Evolutionary conservation across 805 yeast genomes (phyloP).

Genomic region (Zygosaccharomyces kombuchaensis): DNA sequence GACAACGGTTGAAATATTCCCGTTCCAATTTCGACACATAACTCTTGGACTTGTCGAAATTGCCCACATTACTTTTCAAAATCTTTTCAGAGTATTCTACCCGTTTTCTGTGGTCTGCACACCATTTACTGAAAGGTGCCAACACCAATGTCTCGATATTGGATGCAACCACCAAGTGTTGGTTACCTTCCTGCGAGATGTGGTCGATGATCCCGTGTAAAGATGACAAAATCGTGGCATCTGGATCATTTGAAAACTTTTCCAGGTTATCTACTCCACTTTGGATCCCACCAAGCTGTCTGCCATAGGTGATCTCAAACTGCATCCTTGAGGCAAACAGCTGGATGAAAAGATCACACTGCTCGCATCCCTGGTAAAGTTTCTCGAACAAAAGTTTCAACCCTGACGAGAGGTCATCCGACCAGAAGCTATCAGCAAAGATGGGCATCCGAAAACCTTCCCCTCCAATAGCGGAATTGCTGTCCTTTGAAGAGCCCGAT

Average conservation of each 20-base stretch:
- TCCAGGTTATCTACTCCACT: conserved; percentile 23
- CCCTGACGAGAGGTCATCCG: conserved; percentile 59
- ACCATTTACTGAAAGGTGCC: conserved; percentile 71
- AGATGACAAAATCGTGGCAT: conserved; percentile 38
- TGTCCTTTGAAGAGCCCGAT: neutral
- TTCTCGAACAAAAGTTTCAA: conserved; percentile 47
- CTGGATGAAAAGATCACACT: conserved; percentile 63
- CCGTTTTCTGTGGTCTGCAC: conserved; percentile 64
- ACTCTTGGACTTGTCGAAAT: conserved; percentile 45
- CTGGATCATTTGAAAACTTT: conserved; percentile 22
- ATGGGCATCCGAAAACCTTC: conserved; percentile 37
- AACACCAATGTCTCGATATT: conserved; percentile 57
- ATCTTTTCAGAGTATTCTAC: conserved; percentile 56
- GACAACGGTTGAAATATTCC: conserved; percentile 71
- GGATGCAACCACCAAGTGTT: conserved; percentile 59
- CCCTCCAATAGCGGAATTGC: neutral
- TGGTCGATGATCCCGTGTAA: conserved; percentile 44
- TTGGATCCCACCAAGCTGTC: conserved; percentile 37
- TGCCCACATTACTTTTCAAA: conserved; percentile 47
- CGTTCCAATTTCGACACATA: conserved; percentile 52
- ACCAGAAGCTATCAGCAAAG: conserved; percentile 76
- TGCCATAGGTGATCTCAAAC: conserved; percentile 63
- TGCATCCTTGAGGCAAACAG: conserved; percentile 69
- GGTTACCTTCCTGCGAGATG: conserved; percentile 61
- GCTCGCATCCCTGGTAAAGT: conserved; percentile 58